Evolutionary conservation across 2,329 filamentous ascomycete genomes (phyloP).

Genomic region (Pseudocercospora musae): DNA sequence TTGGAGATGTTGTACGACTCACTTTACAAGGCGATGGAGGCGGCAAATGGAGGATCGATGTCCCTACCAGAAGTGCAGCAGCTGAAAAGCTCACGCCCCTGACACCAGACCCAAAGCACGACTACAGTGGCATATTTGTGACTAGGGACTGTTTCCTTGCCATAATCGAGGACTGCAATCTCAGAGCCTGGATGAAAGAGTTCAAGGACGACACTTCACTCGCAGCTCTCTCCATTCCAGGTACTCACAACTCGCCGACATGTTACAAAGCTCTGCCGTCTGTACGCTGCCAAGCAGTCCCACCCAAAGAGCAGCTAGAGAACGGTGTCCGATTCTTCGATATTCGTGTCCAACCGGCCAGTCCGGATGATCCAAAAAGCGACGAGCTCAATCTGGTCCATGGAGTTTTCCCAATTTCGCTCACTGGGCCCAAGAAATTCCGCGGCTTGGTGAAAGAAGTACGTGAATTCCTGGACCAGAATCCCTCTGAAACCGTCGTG

Average conservation of each 20-base stretch:
- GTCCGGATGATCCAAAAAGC: conserved; percentile 51
- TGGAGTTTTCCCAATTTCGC: conserved; percentile 79
- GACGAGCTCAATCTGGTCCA: conserved; percentile 81
- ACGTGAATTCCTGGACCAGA: conserved; percentile 65
- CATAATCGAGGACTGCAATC: conserved; percentile 67
- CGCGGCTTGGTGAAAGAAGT: conserved; percentile 68
- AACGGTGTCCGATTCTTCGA: conserved; percentile 96
- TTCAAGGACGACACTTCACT: conserved; percentile 70
- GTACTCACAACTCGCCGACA: conserved; percentile 92
- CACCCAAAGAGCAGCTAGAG: conserved; percentile 71
- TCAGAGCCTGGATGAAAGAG: conserved; percentile 76
- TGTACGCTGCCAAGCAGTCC: conserved; percentile 85
- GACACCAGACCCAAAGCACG: conserved; percentile 38
- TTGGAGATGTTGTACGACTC: conserved; percentile 67
- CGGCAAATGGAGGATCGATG: conserved; percentile 69
- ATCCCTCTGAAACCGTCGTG: conserved; percentile 79
- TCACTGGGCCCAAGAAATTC: conserved; percentile 79
- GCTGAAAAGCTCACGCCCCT: conserved; percentile 41
- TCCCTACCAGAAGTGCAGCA: conserved; percentile 54
- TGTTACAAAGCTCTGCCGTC: conserved; percentile 81
- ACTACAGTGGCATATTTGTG: conserved; percentile 45
- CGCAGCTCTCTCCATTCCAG: conserved; percentile 81
- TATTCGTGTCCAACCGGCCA: conserved; percentile 70
- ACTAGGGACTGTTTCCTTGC: conserved; percentile 43
- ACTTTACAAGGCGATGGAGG: conserved; percentile 63